phyloP scores from a whole-genome alignment of 2,329 filamentous ascomycete species.

The Talaromyces piceae region DNA sequence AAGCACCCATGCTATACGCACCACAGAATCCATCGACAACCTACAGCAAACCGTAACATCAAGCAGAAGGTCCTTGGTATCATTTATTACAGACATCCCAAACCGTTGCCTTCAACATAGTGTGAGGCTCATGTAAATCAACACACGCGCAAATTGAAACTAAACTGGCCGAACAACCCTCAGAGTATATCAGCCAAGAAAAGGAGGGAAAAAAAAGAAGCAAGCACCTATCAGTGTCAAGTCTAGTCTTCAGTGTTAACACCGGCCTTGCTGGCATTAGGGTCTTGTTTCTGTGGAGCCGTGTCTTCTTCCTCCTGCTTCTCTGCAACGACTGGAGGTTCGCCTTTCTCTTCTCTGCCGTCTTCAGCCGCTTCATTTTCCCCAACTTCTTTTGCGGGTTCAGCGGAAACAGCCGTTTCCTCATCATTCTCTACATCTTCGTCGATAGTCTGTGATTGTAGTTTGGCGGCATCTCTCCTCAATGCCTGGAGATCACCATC shows the following conservation, averaged over 20 bases:
- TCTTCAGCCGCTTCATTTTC: conserved; percentile 9
- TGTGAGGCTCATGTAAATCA: background rate
- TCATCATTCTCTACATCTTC: conserved; percentile 16
- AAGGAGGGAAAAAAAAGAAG: too few relatives aligned
- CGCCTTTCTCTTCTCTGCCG: conserved; percentile 5
- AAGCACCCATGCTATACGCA: background rate
- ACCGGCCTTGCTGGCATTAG: conserved; percentile 17
- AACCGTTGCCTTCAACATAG: conserved; percentile 2
- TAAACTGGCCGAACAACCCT: background rate
- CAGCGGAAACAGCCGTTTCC: conserved; percentile 18
- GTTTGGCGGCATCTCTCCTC: conserved; percentile 19
- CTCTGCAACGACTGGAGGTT: background rate
- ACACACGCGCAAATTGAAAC: background rate
- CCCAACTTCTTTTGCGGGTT: conserved; percentile 12
- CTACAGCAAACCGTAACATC: background rate
- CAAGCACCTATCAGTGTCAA: background rate
- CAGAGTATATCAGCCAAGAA: background rate
- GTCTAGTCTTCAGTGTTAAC: conserved; percentile 19
- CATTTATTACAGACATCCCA: conserved; percentile 6
- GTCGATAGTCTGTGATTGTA: conserved; percentile 13
- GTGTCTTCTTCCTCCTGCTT: conserved; percentile 5
- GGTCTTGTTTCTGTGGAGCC: conserved; percentile 15
- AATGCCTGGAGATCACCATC: conserved; percentile 22
- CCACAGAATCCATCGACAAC: background rate
- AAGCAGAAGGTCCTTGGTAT: background rate